Conservation (phyloP, 2,329 filamentous ascomycete genomes). For the Aureobasidium sp. region DNA sequence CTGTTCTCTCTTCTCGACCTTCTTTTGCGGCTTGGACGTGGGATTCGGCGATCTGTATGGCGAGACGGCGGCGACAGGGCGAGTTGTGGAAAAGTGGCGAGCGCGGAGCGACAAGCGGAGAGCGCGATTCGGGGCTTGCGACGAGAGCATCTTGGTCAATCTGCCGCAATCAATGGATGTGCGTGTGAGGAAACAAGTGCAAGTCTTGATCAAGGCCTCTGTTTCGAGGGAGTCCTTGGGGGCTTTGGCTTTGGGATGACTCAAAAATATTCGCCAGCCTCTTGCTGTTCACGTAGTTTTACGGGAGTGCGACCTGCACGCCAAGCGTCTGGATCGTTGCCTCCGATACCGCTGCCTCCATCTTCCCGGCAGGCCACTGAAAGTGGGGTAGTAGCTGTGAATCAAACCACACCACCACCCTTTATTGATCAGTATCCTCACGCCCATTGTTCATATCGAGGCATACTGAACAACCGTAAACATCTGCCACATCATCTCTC, state of each 20-base stretch:
- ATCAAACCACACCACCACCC: background rate
- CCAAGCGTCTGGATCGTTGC: constrained; percentile 5
- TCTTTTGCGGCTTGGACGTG: constrained; percentile 8
- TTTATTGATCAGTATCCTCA: background rate
- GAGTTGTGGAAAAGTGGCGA: constrained; percentile 36
- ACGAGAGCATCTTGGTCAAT: constrained; percentile 23
- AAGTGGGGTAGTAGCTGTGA: background rate
- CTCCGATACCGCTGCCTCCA: background rate
- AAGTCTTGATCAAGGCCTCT: background rate
- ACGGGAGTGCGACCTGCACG: background rate
- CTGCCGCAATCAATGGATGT: background rate
- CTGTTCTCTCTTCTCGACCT: constrained; percentile 32
- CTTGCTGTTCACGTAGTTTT: background rate
- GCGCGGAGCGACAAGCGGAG: constrained; percentile 30
- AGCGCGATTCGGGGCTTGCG: constrained; percentile 27
- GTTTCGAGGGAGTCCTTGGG: background rate
- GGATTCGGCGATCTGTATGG: constrained; percentile 28
- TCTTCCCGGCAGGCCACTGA: background rate
- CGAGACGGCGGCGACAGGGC: constrained; percentile 33
- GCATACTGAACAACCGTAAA: background rate
- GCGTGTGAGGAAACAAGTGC: background rate
- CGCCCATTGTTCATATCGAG: background rate
- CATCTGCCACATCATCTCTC: background rate
- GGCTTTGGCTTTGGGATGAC: background rate
- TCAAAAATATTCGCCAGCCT: constrained; percentile 5